A percentile compares a stretch with the other conserved stretches of the same genome.
Evolutionary conservation across 2,329 filamentous ascomycete species (phyloP).

Genomic region (Colletotrichum australisinense): DNA sequence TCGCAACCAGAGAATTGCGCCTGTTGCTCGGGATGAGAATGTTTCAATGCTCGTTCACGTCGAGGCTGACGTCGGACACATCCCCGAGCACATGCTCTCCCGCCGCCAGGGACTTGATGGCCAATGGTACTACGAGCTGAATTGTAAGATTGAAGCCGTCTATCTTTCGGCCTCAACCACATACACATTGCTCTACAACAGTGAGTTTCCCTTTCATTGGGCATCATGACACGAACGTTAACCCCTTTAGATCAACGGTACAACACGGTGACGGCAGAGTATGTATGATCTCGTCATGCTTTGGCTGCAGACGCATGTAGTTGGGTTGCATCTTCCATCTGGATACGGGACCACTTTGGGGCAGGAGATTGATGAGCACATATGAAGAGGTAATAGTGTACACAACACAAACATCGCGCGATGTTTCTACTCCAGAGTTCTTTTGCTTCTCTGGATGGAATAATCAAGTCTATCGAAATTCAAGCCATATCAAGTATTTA

Average conservation of each 20-base stretch:
- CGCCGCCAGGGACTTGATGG: constrained; percentile 50
- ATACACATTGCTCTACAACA: constrained; percentile 56
- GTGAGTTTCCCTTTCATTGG: constrained; percentile 39
- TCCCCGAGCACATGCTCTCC: constrained; percentile 50
- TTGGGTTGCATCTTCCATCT: background rate
- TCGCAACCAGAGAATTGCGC: constrained; percentile 43
- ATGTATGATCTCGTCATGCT: constrained; percentile 43
- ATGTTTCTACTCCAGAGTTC: background rate
- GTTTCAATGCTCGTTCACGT: constrained; percentile 50
- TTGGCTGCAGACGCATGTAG: no score
- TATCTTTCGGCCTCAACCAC: constrained; percentile 55
- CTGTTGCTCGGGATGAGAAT: constrained; percentile 48
- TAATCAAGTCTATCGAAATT: no score
- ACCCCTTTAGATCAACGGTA: constrained; percentile 48
- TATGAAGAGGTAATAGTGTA: background rate
- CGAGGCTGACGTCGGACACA: constrained; percentile 53
- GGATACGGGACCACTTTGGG: background rate
- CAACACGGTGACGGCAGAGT: constrained; percentile 55
- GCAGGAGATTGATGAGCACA: background rate
- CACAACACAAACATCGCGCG: background rate
- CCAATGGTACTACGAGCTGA: constrained; percentile 52
- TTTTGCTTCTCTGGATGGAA: background rate
- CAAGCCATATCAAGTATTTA: no score
- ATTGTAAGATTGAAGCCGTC: constrained; percentile 53
- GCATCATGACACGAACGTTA: background rate